Evolutionary conservation across 75 land plant species (phyloP), one percentile per base, ranked within the genome.

Genomic region (Chamaecyparis obtusa): DNA sequence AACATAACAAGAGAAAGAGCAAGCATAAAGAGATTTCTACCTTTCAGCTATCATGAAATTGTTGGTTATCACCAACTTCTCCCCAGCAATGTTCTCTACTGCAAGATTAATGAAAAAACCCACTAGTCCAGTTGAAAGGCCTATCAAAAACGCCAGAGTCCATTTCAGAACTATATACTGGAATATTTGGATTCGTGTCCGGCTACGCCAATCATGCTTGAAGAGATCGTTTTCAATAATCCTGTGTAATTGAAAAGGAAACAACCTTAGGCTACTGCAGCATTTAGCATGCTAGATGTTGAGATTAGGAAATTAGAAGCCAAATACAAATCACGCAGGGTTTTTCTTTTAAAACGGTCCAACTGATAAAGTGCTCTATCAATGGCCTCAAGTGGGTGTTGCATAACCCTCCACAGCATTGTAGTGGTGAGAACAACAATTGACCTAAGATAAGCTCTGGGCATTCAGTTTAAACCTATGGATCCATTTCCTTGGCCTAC

Each of bases 181-280:
- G 83, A 92, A 90, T 48, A 96, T 93, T 89, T 96, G 90, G 57
- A 86, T 77, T 49, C 81, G 87, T 57, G 89, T 93, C 84, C 97
- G 90, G 24, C 94, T 90, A 43, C 98, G 89, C 98, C 98, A 96
- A 85, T 96, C 98, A 87, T 95, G 93, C 87, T 95, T 93, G 88
- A 94, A 90, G 3, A 95, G 67, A 55, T 95, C 97, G 87, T 95
- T 95, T 79, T 95, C 97, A 4, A 92, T 83, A 81, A 95, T 91
- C 90, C 97, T 95, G 90, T 24, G n/a, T 2, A 33, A 44, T 77
- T 11, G 54, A 78, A 44, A 33, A 78, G 49, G 35, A 49, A 86
- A 78, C 78, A n/a, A 44, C n/a, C 30, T 24, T 80, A 44, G 44
- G 15, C 30, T 80, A 14, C 51, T 71, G 75, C 11, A 32, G 30